Percentiles rank a stretch among this genome's conserved stretches.
Conservation (phyloP, 2,329 filamentous ascomycete species). For the Trichophyton rubrum region DNA sequence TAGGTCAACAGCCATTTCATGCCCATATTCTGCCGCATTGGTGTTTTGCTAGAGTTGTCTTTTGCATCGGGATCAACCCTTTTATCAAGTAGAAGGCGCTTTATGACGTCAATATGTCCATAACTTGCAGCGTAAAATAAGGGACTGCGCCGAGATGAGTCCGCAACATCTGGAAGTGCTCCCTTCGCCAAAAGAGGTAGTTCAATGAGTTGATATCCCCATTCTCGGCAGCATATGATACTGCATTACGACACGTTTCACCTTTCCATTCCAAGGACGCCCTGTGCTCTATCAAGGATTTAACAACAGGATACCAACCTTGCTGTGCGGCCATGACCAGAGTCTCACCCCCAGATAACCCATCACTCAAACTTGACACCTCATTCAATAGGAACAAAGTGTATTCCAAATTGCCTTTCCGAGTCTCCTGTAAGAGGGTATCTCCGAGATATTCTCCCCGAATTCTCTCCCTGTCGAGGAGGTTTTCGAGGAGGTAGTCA, state of each 20-base stretch:
- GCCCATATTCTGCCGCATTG: background rate
- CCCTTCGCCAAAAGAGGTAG: background rate
- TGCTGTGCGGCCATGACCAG: background rate
- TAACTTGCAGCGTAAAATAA: background rate
- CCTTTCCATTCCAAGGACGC: background rate
- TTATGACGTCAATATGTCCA: background rate
- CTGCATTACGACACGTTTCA: background rate
- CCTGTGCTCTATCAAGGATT: background rate
- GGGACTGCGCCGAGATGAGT: background rate
- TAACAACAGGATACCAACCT: background rate
- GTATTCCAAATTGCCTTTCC: background rate
- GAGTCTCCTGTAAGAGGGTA: background rate
- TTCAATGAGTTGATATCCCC: background rate
- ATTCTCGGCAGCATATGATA: background rate
- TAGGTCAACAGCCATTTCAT: background rate
- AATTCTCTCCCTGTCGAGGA: too few species aligned
- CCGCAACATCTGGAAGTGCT: background rate
- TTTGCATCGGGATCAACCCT: background rate
- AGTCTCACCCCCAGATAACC: background rate
- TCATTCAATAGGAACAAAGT: background rate
- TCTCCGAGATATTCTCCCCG: too few species aligned
- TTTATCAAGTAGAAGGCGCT: background rate
- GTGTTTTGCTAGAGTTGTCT: background rate
- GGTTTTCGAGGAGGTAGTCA: too few species aligned
- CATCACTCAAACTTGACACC: background rate